Evolutionary conservation across 2,329 filamentous ascomycete species (phyloP).

Genomic region (Graphilbum fragrans): DNA sequence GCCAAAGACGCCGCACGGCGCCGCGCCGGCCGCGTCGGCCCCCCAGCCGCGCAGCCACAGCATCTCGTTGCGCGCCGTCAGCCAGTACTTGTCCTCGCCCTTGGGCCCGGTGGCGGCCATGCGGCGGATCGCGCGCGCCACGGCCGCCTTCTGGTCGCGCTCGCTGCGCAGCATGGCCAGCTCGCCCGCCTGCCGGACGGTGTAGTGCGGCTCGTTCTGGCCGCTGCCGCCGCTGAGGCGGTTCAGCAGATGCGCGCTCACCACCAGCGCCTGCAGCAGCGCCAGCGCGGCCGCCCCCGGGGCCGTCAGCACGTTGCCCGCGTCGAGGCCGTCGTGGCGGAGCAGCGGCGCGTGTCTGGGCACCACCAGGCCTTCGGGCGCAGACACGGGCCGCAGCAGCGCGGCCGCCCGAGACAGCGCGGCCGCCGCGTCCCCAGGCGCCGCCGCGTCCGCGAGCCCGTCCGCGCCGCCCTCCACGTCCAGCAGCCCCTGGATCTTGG

Average conservation of each 20-base stretch:
- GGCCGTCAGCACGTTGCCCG: constrained; percentile 52
- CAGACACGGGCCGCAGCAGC: constrained; percentile 27
- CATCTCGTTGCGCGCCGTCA: constrained; percentile 47
- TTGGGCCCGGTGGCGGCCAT: constrained; percentile 37
- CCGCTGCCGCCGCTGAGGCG: background rate
- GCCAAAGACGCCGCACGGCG: constrained; percentile 41
- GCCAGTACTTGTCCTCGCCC: constrained; percentile 53
- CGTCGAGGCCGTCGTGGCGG: constrained; percentile 40
- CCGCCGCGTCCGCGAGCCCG: constrained; percentile 45
- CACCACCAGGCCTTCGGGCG: constrained; percentile 18
- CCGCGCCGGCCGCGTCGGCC: constrained; percentile 20
- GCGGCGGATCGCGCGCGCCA: constrained; percentile 45
- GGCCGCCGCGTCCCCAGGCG: constrained; percentile 35
- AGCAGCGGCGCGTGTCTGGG: constrained; percentile 30
- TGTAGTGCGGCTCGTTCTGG: constrained; percentile 26
- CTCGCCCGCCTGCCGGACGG: constrained; percentile 44
- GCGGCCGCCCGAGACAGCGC: constrained; percentile 34
- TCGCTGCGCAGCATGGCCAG: constrained; percentile 51
- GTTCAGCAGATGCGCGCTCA: constrained; percentile 44
- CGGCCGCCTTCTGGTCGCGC: constrained; percentile 50
- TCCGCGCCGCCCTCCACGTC: too few species aligned
- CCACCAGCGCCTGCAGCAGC: constrained; percentile 50
- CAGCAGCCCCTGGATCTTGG: constrained; percentile 46
- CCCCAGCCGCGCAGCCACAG: constrained; percentile 69
- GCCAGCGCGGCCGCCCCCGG: constrained; percentile 42